phyloP scores from a whole-genome alignment of 495 filamentous ascomycete species.

The Eremomyces bilateralis region DNA sequence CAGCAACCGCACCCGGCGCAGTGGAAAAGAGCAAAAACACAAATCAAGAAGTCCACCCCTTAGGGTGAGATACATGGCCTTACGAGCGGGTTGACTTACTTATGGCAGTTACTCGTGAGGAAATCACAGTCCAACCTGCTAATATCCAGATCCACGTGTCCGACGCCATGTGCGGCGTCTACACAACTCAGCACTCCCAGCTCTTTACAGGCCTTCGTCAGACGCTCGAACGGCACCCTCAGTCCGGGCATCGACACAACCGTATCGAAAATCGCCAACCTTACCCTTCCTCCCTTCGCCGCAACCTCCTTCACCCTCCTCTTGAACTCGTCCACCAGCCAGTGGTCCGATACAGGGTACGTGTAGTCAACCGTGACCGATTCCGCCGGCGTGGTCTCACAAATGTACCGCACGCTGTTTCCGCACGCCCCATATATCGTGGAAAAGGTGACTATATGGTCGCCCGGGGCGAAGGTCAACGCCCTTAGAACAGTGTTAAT shows the following conservation, averaged over 20 bases:
- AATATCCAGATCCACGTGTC: conserved; percentile 51
- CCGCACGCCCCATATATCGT: conserved; percentile 61
- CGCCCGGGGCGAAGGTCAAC: conserved; percentile 26
- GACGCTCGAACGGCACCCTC: conserved; percentile 50
- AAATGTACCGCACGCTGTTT: conserved; percentile 43
- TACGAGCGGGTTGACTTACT: conserved; percentile 23
- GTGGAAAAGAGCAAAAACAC: too few relatives aligned
- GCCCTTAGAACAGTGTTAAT: conserved; percentile 63
- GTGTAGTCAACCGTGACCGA: conserved; percentile 22
- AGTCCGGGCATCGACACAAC: conserved; percentile 57
- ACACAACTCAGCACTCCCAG: conserved; percentile 39
- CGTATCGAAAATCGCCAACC: conserved; percentile 57
- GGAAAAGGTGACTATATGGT: conserved; percentile 32
- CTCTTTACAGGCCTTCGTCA: conserved; percentile 39
- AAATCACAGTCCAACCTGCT: conserved; percentile 51
- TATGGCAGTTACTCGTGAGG: conserved; percentile 66
- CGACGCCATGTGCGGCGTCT: conserved; percentile 71
- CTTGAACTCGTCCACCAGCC: conserved; percentile 30
- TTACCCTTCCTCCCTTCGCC: conserved; percentile 13
- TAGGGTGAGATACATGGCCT: neutral
- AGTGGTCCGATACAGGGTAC: conserved; percentile 39
- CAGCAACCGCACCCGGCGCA: neutral
- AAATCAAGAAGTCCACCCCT: neutral
- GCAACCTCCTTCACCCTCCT: conserved; percentile 19
- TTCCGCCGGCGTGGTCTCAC: conserved; percentile 31